phyloP scores from a whole-genome alignment of 225 moss, liverwort and hornwort genomes.

The Marchantia paleacea region DNA sequence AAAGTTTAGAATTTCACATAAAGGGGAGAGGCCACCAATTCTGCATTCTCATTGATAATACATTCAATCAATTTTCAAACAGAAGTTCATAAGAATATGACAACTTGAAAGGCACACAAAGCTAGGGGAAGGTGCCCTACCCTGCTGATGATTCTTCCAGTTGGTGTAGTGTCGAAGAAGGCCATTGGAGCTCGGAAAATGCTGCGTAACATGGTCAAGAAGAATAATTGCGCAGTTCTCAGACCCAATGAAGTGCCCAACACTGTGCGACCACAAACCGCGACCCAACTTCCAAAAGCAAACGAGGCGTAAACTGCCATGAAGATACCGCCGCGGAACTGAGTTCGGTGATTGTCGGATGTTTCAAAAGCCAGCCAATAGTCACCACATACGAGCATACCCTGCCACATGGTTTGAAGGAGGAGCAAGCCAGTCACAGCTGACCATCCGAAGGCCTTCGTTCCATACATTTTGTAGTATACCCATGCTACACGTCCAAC shows the following conservation, averaged over 20 bases:
- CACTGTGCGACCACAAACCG: slow-evolving; percentile 35
- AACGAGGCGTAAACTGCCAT: slow-evolving; percentile 39
- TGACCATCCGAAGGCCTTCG: slow-evolving; percentile 65
- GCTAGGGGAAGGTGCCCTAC: slow-evolving; percentile 14
- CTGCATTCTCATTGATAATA: neutral
- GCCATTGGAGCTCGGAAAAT: slow-evolving; percentile 55
- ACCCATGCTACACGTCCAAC: slow-evolving; percentile 58
- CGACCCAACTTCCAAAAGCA: slow-evolving; percentile 40
- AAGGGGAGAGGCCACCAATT: neutral
- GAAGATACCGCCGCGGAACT: slow-evolving; percentile 35
- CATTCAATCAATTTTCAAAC: neutral
- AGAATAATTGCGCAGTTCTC: slow-evolving; percentile 41
- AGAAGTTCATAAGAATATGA: neutral
- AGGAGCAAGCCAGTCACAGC: slow-evolving; percentile 43
- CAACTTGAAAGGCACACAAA: neutral
- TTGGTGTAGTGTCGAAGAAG: slow-evolving; percentile 53
- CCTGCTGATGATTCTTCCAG: slow-evolving; percentile 52
- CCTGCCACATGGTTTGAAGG: slow-evolving; percentile 68
- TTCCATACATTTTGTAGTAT: slow-evolving; percentile 60
- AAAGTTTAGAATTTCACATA: neutral
- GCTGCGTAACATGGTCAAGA: slow-evolving; percentile 41
- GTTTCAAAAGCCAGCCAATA: slow-evolving; percentile 52
- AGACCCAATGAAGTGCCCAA: slow-evolving; percentile 45
- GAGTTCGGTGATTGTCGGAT: slow-evolving; percentile 24
- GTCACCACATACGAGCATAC: slow-evolving; percentile 42